Percentiles rank a stretch among this genome's conserved stretches.
These are phyloP conservation scores for Artomyces pyxidatus DNA, from an alignment of 768 basidiomycete genomes.

Conservation along the genomic window DNA sequence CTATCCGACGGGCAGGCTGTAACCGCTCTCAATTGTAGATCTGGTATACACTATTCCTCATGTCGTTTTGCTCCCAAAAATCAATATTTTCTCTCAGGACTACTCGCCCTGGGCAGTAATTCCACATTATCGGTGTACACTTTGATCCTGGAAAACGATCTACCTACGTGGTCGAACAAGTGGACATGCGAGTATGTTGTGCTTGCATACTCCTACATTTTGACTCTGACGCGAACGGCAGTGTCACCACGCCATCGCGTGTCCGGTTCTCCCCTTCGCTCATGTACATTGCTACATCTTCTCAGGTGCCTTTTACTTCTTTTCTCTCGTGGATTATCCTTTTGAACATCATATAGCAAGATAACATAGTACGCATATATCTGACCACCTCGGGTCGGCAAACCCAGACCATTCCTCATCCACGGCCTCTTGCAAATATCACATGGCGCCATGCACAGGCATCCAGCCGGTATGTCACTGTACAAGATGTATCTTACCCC, in stretches of 20 bases:
- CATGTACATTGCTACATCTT: slow-evolving; percentile 61
- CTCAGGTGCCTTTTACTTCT: slow-evolving; percentile 32
- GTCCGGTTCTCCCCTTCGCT: slow-evolving; percentile 69
- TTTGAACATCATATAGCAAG: slow-evolving; percentile 33
- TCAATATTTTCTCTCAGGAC: slow-evolving; percentile 35
- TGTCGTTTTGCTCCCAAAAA: not conserved
- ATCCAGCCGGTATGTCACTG: slow-evolving; percentile 51
- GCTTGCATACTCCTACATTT: not conserved
- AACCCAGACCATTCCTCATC: slow-evolving; percentile 64
- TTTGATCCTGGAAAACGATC: slow-evolving; percentile 70
- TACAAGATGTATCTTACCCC: not conserved
- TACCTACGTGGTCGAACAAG: slow-evolving; percentile 77
- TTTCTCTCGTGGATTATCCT: not conserved
- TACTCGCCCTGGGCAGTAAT: slow-evolving; percentile 63
- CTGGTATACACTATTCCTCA: slow-evolving; percentile 46
- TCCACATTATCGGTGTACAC: slow-evolving; percentile 65
- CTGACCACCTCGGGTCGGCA: slow-evolving; percentile 65
- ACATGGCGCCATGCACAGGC: slow-evolving; percentile 66
- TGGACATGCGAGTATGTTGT: slow-evolving; percentile 55
- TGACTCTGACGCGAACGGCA: slow-evolving; percentile 20
- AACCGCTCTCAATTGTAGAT: slow-evolving; percentile 63
- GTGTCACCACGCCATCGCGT: slow-evolving; percentile 41
- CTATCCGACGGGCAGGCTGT: slow-evolving; percentile 48
- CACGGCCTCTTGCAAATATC: slow-evolving; percentile 61
- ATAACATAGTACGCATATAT: slow-evolving; percentile 54